These are phyloP conservation scores for Boletus rufocinnamomeus DNA, from an alignment of 768 basidiomycete species.

Conservation along the genomic window DNA sequence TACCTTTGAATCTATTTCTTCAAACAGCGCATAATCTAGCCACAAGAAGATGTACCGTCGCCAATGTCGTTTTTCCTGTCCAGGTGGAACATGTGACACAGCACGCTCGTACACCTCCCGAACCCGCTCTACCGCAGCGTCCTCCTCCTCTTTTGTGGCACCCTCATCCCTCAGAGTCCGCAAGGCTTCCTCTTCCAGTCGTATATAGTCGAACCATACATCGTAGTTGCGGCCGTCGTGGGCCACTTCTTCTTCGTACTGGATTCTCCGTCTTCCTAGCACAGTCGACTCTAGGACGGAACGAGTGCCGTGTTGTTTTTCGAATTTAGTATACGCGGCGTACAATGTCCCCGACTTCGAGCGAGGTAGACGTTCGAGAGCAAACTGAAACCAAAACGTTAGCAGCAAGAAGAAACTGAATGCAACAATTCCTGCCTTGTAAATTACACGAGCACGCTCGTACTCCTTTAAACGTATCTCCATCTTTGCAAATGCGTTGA, in stretches of 20 bases:
- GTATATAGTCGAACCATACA: slow-evolving; percentile 96
- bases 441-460: slow-evolving; percentile 95
- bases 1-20: slow-evolving; percentile 94
- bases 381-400: slow-evolving; percentile 60
- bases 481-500: slow-evolving; percentile 94
- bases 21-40: slow-evolving; percentile 95
- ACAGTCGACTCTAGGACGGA: slow-evolving; percentile 90
- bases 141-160: slow-evolving; percentile 67
- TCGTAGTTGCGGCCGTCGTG: slow-evolving; percentile 96
- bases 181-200: slow-evolving; percentile 88
- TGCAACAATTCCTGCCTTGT: slow-evolving; percentile 65
- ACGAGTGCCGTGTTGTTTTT: slow-evolving; percentile 95
- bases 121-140: slow-evolving; percentile 63
- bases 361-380: slow-evolving; percentile 87
- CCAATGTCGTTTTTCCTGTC: slow-evolving; percentile 91
- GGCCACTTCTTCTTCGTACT: slow-evolving; percentile 94
- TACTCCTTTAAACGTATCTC: slow-evolving; percentile 95
- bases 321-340: slow-evolving; percentile 93
- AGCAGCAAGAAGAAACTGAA: background rate
- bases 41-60: slow-evolving; percentile 88
- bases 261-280: slow-evolving; percentile 95
- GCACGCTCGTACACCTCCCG: slow-evolving; percentile 96
- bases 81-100: slow-evolving; percentile 93
- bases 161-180: slow-evolving; percentile 76
- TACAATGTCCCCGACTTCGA: slow-evolving; percentile 90